Evolutionary conservation across 2,329 filamentous ascomycete genomes (phyloP).

Genomic region (Phaeophleospora eucalypticola): DNA sequence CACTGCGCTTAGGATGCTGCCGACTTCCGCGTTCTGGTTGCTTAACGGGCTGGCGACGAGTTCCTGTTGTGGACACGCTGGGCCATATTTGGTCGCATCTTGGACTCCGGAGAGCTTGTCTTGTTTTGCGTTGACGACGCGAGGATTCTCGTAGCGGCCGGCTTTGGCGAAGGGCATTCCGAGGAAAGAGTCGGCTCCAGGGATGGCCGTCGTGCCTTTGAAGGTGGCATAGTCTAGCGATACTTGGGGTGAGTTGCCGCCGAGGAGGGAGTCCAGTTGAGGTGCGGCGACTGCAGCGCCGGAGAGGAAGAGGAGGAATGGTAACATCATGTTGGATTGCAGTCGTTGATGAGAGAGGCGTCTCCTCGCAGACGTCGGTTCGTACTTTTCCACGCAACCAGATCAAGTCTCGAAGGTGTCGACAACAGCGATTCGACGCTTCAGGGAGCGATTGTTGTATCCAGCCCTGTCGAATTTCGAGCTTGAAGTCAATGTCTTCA

Average conservation of each 20-base stretch:
- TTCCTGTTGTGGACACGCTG: slow-evolving; percentile 11
- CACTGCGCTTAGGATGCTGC: slow-evolving; percentile 7
- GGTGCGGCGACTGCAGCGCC: no score
- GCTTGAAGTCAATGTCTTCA: no score
- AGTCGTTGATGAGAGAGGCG: no score
- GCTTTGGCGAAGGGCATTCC: slow-evolving; percentile 15
- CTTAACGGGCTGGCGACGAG: slow-evolving; percentile 1
- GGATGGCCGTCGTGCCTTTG: slow-evolving; percentile 6
- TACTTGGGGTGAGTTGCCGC: neutral
- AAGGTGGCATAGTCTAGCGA: slow-evolving; percentile 13
- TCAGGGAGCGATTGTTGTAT: no score
- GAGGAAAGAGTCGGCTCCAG: slow-evolving; percentile 5
- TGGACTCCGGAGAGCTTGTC: slow-evolving; percentile 8
- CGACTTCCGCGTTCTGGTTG: slow-evolving; percentile 8
- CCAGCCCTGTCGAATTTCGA: no score
- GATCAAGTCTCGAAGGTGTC: no score
- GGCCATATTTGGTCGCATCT: slow-evolving; percentile 8
- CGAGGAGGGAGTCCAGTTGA: neutral
- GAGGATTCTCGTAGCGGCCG: slow-evolving; percentile 7
- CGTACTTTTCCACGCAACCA: no score
- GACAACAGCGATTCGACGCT: no score
- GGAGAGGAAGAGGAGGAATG: no score
- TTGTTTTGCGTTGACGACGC: slow-evolving; percentile 4
- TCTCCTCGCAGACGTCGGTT: no score
- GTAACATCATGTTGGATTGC: no score